Conservation (phyloP, 1,139 yeast genomes). For the Taphrina betulina region DNA sequence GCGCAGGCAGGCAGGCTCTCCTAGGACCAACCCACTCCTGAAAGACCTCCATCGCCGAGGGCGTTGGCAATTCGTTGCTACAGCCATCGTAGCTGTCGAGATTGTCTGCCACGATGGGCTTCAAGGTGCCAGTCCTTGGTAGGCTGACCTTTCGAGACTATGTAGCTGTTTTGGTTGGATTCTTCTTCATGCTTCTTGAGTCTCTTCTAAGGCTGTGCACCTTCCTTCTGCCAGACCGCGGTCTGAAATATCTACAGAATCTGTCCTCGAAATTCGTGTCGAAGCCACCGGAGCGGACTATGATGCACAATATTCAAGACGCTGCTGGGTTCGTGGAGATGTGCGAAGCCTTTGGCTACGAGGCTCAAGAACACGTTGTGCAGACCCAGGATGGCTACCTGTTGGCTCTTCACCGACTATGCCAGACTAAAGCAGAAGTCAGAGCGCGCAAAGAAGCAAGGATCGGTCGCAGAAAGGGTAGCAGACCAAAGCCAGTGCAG, state of each 20-base stretch:
- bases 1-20: too few species aligned
- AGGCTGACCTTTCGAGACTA: slow-evolving; percentile 27
- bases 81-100: too few species aligned
- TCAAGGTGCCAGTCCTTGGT: slow-evolving; percentile 1
- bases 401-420: slow-evolving; percentile 56
- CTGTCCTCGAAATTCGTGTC: slow-evolving; percentile 32
- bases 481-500: slow-evolving; percentile 42
- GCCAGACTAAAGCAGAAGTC: slow-evolving; percentile 47
- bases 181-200: slow-evolving; percentile 37
- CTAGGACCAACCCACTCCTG: too few species aligned
- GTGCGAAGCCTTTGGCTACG: slow-evolving; percentile 61
- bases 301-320: slow-evolving; percentile 46
- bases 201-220: slow-evolving; percentile 35
- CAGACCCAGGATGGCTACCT: slow-evolving; percentile 58
- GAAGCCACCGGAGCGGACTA: slow-evolving; percentile 36
- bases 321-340: slow-evolving; percentile 57
- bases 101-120: background rate
- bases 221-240: slow-evolving; percentile 33
- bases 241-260: slow-evolving; percentile 34
- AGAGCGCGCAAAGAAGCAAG: slow-evolving; percentile 9
- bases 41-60: too few species aligned
- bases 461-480: slow-evolving; percentile 5
- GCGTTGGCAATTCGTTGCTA: too few species aligned
- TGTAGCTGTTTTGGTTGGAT: slow-evolving; percentile 36
- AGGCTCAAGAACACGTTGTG: slow-evolving; percentile 69